Base-by-base conservation (phyloP, 1,284 basidiomycete species). In the Mycena sp. region DNA sequence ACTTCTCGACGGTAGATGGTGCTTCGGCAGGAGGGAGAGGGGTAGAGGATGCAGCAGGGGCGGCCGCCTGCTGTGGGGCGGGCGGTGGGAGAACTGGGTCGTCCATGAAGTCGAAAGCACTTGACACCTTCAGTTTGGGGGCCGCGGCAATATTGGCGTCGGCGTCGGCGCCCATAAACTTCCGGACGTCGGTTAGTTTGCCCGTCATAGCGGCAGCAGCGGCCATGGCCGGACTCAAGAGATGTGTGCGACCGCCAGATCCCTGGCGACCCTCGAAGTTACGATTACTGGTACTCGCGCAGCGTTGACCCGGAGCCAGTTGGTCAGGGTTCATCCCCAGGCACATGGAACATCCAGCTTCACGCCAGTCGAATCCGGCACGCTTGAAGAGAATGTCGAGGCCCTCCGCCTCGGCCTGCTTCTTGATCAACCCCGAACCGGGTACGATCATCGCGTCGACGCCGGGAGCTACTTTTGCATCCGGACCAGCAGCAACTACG, bases 321-420 rank as follows among this genome's bases (percentile, higher is more conserved):
- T 97, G 95, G 79, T 98, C 96, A 11, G 96, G 94, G 79, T 98
- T 98, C 96, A 98, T 98, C 44, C 95, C 96, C 67, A 98, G 78
- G 79, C 96, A 98, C 96, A 98, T 98, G 30, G 96, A 98, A 77
- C 96, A 98, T 30, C 96, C 96, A 29, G 96, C 96, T 79, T 98
- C 96, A 63, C 96, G 87, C 96, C 95, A 98, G 76, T 98, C 96
- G 73, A 98, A 98, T 21, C 96, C 96, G 28, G 96, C 96, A 54
- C 94, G 92, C 77, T 90, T 95, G 85, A 98, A 96, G 72, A 98
- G 83, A 58, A 85, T 85, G 73, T 98, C 95, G 64, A 98, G 84
- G 40, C 96, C 95, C 74, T 98, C 96, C 26, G 89, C 92, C 80
- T 98, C 96, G 16, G 96, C 95, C 74, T 98, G 96, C 73, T 95